A percentile compares a stretch with the other conserved stretches of the same genome.
These are phyloP conservation scores for Phaeoacremonium minimum DNA, from an alignment of 2,329 filamentous ascomycete species.

Conservation along the genomic window DNA sequence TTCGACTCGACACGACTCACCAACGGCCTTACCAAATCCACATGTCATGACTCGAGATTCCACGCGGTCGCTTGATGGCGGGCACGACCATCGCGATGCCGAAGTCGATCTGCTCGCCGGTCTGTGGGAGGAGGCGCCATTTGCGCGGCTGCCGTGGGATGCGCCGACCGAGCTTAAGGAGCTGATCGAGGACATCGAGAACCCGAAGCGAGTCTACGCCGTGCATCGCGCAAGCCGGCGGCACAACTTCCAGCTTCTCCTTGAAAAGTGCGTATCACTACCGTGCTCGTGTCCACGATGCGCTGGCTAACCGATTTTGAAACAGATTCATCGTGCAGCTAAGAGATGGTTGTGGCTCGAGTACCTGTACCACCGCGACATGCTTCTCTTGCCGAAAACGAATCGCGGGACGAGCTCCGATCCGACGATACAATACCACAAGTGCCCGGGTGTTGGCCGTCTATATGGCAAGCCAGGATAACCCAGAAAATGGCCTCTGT, in stretches of 20 bases:
- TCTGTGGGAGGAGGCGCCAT: slow-evolving; percentile 58
- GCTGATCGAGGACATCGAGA: slow-evolving; percentile 53
- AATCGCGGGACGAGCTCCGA: slow-evolving; percentile 60
- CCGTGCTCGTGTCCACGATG: slow-evolving; percentile 1
- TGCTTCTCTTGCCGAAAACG: slow-evolving; percentile 77
- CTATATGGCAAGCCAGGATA: slow-evolving; percentile 74
- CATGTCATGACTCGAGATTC: slow-evolving; percentile 48
- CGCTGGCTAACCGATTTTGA: slow-evolving; percentile 10
- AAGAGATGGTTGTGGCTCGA: slow-evolving; percentile 71
- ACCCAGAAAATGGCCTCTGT: slow-evolving; percentile 69
- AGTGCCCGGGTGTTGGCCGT: slow-evolving; percentile 79
- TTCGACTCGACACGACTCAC: no score
- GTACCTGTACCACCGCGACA: slow-evolving; percentile 67
- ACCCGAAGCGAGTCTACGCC: slow-evolving; percentile 56
- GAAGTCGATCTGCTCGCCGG: slow-evolving; percentile 49
- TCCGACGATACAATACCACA: slow-evolving; percentile 74
- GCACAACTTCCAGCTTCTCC: slow-evolving; percentile 61
- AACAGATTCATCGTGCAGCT: slow-evolving; percentile 74
- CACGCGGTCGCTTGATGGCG: slow-evolving; percentile 25
- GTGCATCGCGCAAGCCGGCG: slow-evolving; percentile 58
- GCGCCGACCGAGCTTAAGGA: slow-evolving; percentile 54
- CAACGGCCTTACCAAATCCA: no score
- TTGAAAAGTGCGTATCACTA: slow-evolving; percentile 59
- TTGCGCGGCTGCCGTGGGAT: slow-evolving; percentile 55
- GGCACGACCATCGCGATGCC: slow-evolving; percentile 18